Base-by-base conservation (phyloP, 768 basidiomycete genomes). In the Rubroboletus satanas region DNA sequence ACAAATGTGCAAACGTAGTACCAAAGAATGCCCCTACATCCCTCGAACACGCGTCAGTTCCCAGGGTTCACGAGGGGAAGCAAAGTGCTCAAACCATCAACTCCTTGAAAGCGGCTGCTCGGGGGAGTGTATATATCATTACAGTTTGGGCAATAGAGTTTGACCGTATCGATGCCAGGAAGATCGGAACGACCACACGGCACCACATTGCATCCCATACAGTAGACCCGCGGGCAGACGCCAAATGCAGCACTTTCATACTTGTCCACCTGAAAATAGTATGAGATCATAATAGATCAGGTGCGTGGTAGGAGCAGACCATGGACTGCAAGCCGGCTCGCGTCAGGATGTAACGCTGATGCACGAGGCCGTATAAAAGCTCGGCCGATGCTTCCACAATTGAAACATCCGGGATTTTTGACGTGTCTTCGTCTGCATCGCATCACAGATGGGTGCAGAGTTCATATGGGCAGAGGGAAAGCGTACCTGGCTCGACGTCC, bases 371-470 rank as follows among this genome's bases (percentile, higher is more conserved):
- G 69, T 98, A 99, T 35, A 99, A 79, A 71, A 99, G 84, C 71
- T 99, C 97, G 29, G 97, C 97, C 41, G 93, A 95, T 56, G 93
- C 91, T 70, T 99, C 97, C 51, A 98, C 93, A 63, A 99, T 98
- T 1, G 95, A 94, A 48, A 98, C 94, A 71, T 99, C 97, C 15
- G 97, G 97, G 55, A 99, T 98, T 76, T 96, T 96, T 45, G 81
- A 84, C 23, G 92, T 83, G 71, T 98, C 97, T 71, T 98, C 97
- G 62, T 90, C 88, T 88, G 53, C 31, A 56, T 56, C 18, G 42
- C 43, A 55, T 56, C 47, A 61, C 33, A 32, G 18, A 56, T 59
- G 53, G 57, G 26, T 17, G 18, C 26, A 46, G 57, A 47, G 51
- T 55, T 54, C 46, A 52, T 52, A 52, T 49, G 54, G 58, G 50